A percentile compares a stretch with the other conserved stretches of the same genome.
Conservation (phyloP, 768 basidiomycete species). For the Boletellus emodensis region DNA sequence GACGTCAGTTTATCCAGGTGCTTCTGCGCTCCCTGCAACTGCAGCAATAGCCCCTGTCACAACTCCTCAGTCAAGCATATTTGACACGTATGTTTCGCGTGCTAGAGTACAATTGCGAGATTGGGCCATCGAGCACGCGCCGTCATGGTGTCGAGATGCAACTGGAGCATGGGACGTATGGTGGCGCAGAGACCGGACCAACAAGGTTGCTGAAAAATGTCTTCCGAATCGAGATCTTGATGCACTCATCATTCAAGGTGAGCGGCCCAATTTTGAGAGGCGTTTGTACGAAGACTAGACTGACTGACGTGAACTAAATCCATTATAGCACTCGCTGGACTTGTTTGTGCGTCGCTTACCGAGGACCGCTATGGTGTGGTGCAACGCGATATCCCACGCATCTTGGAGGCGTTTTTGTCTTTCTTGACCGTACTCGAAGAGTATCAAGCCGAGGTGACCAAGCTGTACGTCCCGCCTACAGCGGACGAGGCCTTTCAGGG, state of each 20-base stretch:
- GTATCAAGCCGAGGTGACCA: conserved; percentile 52
- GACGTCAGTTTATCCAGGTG: conserved; percentile 18
- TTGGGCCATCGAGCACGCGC: conserved; percentile 26
- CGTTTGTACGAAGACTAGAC: no score
- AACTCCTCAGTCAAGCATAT: background rate
- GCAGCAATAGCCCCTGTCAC: background rate
- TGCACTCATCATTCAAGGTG: conserved; percentile 60
- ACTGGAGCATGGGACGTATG: conserved; percentile 35
- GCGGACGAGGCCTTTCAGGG: conserved; percentile 29
- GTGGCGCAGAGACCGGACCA: conserved; percentile 56
- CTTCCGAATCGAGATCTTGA: conserved; percentile 63
- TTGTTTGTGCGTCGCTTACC: conserved; percentile 66
- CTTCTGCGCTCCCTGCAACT: conserved; percentile 11
- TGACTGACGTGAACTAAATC: no score
- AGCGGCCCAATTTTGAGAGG: background rate
- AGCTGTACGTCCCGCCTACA: conserved; percentile 36
- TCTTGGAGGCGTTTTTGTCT: conserved; percentile 70
- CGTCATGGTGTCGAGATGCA: conserved; percentile 28
- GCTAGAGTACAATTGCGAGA: conserved; percentile 4
- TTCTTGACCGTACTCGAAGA: conserved; percentile 66
- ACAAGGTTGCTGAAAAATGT: conserved; percentile 49
- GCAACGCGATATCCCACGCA: conserved; percentile 79
- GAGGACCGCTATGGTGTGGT: conserved; percentile 84
- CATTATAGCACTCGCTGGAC: conserved; percentile 54
- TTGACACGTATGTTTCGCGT: background rate